A percentile compares a stretch with the other conserved stretches of the same genome.
These are phyloP conservation scores for Yamadazyma pseudoaaseri DNA, from an alignment of 1,139 yeast species.

Conservation along the genomic window DNA sequence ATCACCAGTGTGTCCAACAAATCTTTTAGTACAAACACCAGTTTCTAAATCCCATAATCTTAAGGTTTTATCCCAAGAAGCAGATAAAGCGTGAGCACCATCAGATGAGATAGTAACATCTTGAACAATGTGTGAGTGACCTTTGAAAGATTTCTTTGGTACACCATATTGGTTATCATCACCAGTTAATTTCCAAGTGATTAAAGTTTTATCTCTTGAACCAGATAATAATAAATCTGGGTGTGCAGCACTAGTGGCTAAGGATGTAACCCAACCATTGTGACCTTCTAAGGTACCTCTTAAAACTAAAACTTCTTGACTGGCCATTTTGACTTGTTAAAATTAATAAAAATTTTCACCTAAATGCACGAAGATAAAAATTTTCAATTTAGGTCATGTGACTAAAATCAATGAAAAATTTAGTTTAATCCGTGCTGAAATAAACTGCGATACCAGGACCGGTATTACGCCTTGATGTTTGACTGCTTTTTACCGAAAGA, in stretches of 20 bases:
- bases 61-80: conserved; percentile 99
- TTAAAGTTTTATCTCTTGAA: conserved; percentile 98
- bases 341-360: conserved; percentile 15
- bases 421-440: conserved; percentile 8
- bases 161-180: conserved; percentile 98
- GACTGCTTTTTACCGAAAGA: conserved; percentile 15
- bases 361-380: conserved; percentile 1
- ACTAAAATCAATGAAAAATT: background rate
- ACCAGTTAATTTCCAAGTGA: conserved; percentile 96
- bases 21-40: conserved; percentile 93
- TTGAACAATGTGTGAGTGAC: conserved; percentile 99
- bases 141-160: conserved; percentile 95
- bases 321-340: conserved; percentile 44
- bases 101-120: conserved; percentile 98
- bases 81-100: conserved; percentile 97
- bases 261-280: conserved; percentile 93
- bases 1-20: conserved; percentile 98
- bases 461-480: conserved; percentile 12
- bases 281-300: conserved; percentile 98
- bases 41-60: conserved; percentile 98
- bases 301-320: conserved; percentile 95
- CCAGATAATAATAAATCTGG: conserved; percentile 98
- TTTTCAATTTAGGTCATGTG: conserved; percentile 4
- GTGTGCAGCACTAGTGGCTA: conserved; percentile 97
- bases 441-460: conserved; percentile 12